Conservation (phyloP, 805 yeast genomes). For the Starmerella apicola region DNA sequence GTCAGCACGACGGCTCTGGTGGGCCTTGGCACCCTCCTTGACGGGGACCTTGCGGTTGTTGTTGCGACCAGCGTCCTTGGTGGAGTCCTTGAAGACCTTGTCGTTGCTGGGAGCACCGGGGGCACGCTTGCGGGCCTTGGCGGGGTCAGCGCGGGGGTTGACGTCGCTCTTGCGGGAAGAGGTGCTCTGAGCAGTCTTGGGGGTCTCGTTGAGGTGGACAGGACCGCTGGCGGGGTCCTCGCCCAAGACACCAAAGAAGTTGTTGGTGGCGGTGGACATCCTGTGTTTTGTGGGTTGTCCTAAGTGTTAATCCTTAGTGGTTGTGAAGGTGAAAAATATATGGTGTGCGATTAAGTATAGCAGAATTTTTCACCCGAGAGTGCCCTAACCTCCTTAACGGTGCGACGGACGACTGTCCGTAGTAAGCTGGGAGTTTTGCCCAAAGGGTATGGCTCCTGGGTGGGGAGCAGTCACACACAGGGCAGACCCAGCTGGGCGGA, state of each 20-base stretch:
- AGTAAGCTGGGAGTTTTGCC: too few species aligned
- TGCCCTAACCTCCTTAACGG: too few species aligned
- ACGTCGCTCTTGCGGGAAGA: slow-evolving; percentile 63
- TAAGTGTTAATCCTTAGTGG: too few species aligned
- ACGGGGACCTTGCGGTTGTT: slow-evolving; percentile 38
- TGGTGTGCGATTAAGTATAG: neutral
- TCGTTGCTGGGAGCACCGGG: slow-evolving; percentile 62
- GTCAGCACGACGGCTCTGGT: slow-evolving; percentile 43
- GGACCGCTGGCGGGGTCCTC: slow-evolving; percentile 17
- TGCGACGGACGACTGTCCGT: too few species aligned
- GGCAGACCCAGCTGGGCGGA: too few species aligned
- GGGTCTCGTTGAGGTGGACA: slow-evolving; percentile 23
- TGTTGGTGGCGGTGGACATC: slow-evolving; percentile 21
- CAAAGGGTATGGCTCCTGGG: too few species aligned
- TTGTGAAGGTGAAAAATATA: slow-evolving; percentile 8
- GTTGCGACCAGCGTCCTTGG: slow-evolving; percentile 49
- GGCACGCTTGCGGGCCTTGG: slow-evolving; percentile 43
- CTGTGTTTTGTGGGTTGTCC: neutral
- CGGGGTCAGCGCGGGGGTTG: slow-evolving; percentile 46
- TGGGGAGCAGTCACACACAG: too few species aligned
- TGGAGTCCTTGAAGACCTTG: slow-evolving; percentile 66
- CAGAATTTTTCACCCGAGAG: slow-evolving; percentile 12
- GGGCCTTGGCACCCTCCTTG: slow-evolving; percentile 41
- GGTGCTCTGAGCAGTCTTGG: slow-evolving; percentile 53
- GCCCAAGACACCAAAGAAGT: slow-evolving; percentile 21